Evolutionary conservation across 2,329 filamentous ascomycete genomes (phyloP), one percentile per base, ranked within the genome.

Genomic region (Xylariaceae sp.): DNA sequence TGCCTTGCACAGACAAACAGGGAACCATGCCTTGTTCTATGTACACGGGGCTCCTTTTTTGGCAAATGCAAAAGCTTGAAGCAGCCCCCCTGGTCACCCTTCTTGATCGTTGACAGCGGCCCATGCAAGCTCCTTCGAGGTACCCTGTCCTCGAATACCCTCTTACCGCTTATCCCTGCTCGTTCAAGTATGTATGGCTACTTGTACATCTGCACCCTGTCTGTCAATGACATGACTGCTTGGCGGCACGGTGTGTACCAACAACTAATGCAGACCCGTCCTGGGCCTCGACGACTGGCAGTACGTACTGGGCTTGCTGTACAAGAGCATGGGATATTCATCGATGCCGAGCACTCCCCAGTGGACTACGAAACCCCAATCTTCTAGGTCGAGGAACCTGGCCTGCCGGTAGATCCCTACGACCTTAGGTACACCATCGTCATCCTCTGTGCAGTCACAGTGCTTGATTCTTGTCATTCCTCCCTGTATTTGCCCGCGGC

Each of bases 21-120:
- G 26, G 22, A 31, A 34, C 19, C 43, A 35, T 22, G 29, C 34
- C 35, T 47, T 44, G 44, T 43, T 46, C 44, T 43, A 45, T 15
- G 38, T 38, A 32, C 38, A 40, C 17, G 22, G 39, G 40, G 42
- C 39, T 28, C 45, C 42, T 22, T 24, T 36, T 16, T 37, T 38
- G 43, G 45, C 42, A 48, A 44, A 48, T 48, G 44, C 45, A 49
- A 52, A 51, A 53, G 49, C 49, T 56, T 56, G 54, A 51, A 54
- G 44, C 36, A 45, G 47, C 42, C 36, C 44, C 51, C 53, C 51
- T 54, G 42, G 41, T 49, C 33, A 41, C 44, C 44, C 26, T 42
- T 48, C 28, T n/a, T 52, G 46, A 53, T 53, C 51, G 47, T 49
- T 52, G 48, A 51, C 51, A 46, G 42, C 45, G 45, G 49, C 48